Evolutionary conservation across 1,139 yeast genomes (phyloP).

Genomic region (Magnusiomyces clavatus): DNA sequence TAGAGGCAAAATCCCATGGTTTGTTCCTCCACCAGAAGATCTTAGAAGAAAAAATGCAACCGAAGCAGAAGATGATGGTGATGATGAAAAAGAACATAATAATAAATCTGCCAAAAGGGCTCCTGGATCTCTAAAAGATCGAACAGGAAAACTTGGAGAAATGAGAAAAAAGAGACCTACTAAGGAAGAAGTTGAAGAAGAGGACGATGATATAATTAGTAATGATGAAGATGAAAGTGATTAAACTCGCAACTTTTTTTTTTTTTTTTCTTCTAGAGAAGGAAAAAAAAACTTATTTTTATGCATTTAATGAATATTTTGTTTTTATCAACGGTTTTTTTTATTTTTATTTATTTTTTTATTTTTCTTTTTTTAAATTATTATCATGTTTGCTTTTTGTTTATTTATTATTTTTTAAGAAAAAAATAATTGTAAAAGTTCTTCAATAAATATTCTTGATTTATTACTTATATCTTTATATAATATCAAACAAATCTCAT

Average conservation of each 20-base stretch:
- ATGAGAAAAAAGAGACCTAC: conserved; percentile 16
- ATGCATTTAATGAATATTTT: not conserved
- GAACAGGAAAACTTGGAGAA: conserved; percentile 24
- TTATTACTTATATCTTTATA: too few species aligned
- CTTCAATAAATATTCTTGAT: too few species aligned
- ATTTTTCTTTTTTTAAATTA: conserved; percentile 1
- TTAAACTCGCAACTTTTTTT: not conserved
- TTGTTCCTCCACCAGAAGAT: conserved; percentile 76
- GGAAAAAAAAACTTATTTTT: not conserved
- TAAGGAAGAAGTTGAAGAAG: conserved; percentile 9
- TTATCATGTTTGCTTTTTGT: not conserved
- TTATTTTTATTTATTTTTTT: not conserved
- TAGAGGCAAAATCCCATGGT: conserved; percentile 98
- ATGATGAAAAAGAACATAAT: too few species aligned
- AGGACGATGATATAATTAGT: not conserved
- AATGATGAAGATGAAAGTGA: not conserved
- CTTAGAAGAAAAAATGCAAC: conserved; percentile 26
- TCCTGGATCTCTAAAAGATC: conserved; percentile 12
- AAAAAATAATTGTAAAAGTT: too few species aligned
- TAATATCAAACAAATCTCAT: too few species aligned
- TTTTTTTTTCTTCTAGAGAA: not conserved
- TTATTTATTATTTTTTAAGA: too few species aligned
- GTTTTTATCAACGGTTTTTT: not conserved
- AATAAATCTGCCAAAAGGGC: too few species aligned
- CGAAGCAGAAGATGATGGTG: conserved; percentile 14